Conservation (phyloP, 805 yeast species). For the Sungouiella blattae region DNA sequence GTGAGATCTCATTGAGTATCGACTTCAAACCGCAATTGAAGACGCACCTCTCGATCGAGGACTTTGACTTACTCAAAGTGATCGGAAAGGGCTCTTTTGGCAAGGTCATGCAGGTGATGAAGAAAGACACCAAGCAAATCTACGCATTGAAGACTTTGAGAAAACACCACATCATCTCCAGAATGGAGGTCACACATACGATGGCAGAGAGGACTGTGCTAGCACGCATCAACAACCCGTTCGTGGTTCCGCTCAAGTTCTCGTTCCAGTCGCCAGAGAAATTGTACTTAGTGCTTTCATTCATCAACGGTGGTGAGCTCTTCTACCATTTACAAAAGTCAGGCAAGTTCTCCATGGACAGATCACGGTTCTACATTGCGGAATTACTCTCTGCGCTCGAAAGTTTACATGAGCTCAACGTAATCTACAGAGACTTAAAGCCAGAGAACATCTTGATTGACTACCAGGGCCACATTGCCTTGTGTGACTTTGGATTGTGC, state of each 20-base stretch:
- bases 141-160: constrained; percentile 93
- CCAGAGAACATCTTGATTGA: constrained; percentile 94
- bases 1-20: constrained; percentile 58
- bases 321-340: constrained; percentile 91
- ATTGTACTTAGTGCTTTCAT: constrained; percentile 82
- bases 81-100: constrained; percentile 98
- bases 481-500: constrained; percentile 96
- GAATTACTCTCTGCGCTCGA: constrained; percentile 92
- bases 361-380: constrained; percentile 91
- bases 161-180: constrained; percentile 89
- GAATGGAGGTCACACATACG: constrained; percentile 94
- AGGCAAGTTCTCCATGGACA: constrained; percentile 81
- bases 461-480: constrained; percentile 95
- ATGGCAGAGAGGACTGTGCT: constrained; percentile 93
- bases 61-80: constrained; percentile 88
- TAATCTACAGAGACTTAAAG: constrained; percentile 91
- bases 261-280: constrained; percentile 97
- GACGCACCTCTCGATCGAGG: constrained; percentile 78
- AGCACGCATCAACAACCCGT: constrained; percentile 90
- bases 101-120: constrained; percentile 97
- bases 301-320: constrained; percentile 95
- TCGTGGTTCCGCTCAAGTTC: constrained; percentile 93
- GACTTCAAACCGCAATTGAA: constrained; percentile 63
- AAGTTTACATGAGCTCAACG: constrained; percentile 84
- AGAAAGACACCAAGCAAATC: constrained; percentile 90